phyloP scores from a whole-genome alignment of 768 basidiomycete genomes.

The Tulasnella sp. region DNA sequence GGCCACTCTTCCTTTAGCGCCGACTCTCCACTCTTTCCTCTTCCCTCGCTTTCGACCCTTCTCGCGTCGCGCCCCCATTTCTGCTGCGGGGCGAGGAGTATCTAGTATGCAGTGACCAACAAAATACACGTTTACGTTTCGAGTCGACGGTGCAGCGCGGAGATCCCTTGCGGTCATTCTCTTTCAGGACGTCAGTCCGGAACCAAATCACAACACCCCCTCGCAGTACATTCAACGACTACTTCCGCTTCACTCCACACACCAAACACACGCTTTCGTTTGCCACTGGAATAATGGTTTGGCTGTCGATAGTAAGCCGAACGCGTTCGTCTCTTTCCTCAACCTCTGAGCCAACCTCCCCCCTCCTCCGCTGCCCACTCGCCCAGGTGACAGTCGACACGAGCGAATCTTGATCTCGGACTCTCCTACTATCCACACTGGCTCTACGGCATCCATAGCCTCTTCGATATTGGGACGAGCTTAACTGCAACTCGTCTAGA shows the following conservation, averaged over 20 bases:
- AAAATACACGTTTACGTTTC: background rate
- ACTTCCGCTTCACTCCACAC: background rate
- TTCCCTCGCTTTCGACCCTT: background rate
- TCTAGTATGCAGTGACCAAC: background rate
- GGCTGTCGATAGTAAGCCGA: conserved; percentile 59
- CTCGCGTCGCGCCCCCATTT: conserved; percentile 41
- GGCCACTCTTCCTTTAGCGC: background rate
- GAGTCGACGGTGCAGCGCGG: background rate
- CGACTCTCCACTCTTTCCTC: background rate
- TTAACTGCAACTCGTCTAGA: background rate
- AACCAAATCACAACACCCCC: background rate
- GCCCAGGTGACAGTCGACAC: conserved; percentile 19
- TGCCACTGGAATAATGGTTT: too few relatives aligned
- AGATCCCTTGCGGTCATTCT: background rate
- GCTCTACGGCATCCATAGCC: background rate
- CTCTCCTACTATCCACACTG: background rate
- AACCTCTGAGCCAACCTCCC: background rate
- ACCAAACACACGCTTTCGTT: background rate
- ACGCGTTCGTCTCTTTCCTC: too few relatives aligned
- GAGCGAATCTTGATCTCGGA: conserved; percentile 15
- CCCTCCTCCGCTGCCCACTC: conserved; percentile 13
- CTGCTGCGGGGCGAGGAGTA: background rate
- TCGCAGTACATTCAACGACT: background rate
- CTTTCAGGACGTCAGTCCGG: background rate
- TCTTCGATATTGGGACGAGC: background rate